Conservation (phyloP, 2,329 filamentous ascomycete species). For the Hawksworthiomyces lignivorus region DNA sequence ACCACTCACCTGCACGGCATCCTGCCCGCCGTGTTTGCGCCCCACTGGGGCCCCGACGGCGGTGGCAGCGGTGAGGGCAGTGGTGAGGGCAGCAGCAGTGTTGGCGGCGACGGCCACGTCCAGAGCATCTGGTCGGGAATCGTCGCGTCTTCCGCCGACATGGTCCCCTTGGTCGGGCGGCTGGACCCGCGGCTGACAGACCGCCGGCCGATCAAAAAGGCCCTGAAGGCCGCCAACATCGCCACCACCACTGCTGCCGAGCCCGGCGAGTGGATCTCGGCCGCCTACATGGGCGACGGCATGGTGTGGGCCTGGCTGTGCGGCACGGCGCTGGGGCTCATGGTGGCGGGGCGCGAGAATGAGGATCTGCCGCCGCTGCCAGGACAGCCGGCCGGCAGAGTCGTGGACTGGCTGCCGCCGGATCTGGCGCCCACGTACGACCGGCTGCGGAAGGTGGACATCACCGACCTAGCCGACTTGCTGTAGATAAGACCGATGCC, state of each 20-base stretch:
- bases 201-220: no score
- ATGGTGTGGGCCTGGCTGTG: conserved; percentile 48
- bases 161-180: conserved; percentile 40
- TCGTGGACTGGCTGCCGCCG: conserved; percentile 33
- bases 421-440: conserved; percentile 26
- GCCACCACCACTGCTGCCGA: neutral
- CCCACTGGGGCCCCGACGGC: conserved; percentile 25
- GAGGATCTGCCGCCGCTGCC: conserved; percentile 20
- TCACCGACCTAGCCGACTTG: conserved; percentile 26
- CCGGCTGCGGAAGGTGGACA: conserved; percentile 28
- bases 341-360: conserved; percentile 33
- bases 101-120: conserved; percentile 18
- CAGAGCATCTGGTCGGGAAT: conserved; percentile 42
- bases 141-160: conserved; percentile 39
- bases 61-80: neutral
- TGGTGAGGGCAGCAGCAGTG: neutral
- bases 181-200: conserved; percentile 26
- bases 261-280: conserved; percentile 42
- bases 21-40: conserved; percentile 34
- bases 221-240: no score
- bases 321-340: conserved; percentile 37
- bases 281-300: conserved; percentile 43
- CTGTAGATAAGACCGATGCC: no score
- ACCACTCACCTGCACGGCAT: conserved; percentile 33
- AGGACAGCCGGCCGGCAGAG: conserved; percentile 28